Evolutionary conservation across 805 yeast species (phyloP).

Genomic region (Ogataea ganodermae): DNA sequence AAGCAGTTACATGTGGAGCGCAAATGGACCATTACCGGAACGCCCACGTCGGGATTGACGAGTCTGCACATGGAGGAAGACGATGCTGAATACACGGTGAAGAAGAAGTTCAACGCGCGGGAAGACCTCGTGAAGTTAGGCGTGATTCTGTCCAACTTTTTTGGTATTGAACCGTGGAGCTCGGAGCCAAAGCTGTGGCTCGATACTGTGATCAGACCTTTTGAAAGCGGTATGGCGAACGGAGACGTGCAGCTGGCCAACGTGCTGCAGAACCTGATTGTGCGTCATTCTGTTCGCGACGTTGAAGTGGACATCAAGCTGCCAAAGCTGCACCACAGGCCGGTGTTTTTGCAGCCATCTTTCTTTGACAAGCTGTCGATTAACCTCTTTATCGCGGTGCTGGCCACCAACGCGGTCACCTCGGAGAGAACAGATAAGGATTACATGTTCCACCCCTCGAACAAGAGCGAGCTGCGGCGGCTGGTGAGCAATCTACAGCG

Average conservation of each 20-base stretch:
- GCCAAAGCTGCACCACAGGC: conserved; percentile 60
- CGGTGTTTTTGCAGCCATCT: conserved; percentile 62
- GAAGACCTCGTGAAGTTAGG: conserved; percentile 60
- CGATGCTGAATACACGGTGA: conserved; percentile 44
- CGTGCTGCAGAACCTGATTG: conserved; percentile 49
- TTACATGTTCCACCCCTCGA: conserved; percentile 68
- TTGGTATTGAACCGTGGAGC: conserved; percentile 60
- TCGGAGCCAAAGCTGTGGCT: conserved; percentile 50
- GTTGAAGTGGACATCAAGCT: conserved; percentile 56
- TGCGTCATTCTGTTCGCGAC: conserved; percentile 57
- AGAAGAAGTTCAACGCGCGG: conserved; percentile 49
- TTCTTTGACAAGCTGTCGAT: conserved; percentile 61
- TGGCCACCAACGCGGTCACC: conserved; percentile 73
- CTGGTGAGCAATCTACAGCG: conserved; percentile 63
- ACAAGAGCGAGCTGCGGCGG: conserved; percentile 53
- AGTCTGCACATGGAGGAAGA: conserved; percentile 48
- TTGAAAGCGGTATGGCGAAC: conserved; percentile 41
- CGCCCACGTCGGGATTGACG: conserved; percentile 73
- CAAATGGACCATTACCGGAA: conserved; percentile 75
- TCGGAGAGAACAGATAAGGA: conserved; percentile 68
- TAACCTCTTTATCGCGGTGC: conserved; percentile 63
- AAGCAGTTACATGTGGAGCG: conserved; percentile 55
- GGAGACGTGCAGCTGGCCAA: conserved; percentile 43
- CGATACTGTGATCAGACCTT: conserved; percentile 48
- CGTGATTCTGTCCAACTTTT: conserved; percentile 49